Conservation (phyloP, 2,329 filamentous ascomycete species). For the Monilinia polystroma region DNA sequence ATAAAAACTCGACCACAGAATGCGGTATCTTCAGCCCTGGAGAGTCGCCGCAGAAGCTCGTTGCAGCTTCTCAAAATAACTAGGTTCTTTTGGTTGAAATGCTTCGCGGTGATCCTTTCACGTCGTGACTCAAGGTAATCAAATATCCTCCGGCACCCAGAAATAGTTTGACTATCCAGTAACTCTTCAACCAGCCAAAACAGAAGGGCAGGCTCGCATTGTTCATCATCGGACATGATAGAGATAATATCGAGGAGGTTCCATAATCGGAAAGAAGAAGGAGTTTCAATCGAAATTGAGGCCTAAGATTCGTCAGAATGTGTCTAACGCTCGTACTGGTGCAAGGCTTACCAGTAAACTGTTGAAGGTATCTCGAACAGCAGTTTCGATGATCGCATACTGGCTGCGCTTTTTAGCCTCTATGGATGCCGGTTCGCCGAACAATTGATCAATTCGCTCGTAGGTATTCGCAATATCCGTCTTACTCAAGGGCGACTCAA, state of each 20-base stretch:
- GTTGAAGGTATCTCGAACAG: constrained; percentile 78
- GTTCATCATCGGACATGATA: constrained; percentile 78
- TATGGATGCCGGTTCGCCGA: constrained; percentile 39
- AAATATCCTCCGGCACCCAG: constrained; percentile 87
- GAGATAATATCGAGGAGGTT: constrained; percentile 91
- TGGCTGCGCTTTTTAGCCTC: constrained; percentile 48
- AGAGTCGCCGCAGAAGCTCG: constrained; percentile 86
- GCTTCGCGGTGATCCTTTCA: constrained; percentile 78
- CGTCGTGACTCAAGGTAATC: constrained; percentile 92
- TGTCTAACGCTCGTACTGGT: constrained; percentile 33
- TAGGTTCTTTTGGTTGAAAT: constrained; percentile 80
- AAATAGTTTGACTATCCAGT: constrained; percentile 91
- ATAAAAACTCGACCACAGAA: constrained; percentile 98
- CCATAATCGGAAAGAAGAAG: constrained; percentile 82
- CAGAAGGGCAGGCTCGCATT: constrained; percentile 74
- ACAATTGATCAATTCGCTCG: constrained; percentile 46
- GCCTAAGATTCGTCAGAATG: constrained; percentile 54
- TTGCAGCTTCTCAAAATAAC: constrained; percentile 94
- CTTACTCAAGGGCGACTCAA: constrained; percentile 75
- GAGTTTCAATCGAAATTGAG: constrained; percentile 70
- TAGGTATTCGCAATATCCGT: constrained; percentile 58
- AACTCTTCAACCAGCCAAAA: constrained; percentile 94
- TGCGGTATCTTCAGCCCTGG: constrained; percentile 93
- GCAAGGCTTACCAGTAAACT: constrained; percentile 64
- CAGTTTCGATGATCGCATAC: constrained; percentile 75